phyloP scores from a whole-genome alignment of 306 rosid genomes.

The Dalbergia cochinchinensis region DNA sequence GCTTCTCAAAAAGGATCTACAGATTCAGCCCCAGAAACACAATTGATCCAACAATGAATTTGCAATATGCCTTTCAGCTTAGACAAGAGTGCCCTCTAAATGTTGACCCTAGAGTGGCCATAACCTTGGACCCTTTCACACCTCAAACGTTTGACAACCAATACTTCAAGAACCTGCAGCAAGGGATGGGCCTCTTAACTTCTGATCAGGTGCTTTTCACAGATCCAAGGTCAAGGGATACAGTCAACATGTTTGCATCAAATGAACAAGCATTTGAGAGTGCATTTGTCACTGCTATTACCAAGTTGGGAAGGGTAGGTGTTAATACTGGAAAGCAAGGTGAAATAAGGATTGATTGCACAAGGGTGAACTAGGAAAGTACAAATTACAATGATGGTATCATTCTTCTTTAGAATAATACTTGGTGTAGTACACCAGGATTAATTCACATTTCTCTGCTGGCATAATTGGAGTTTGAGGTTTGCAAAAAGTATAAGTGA shows the following conservation, averaged over 20 bases:
- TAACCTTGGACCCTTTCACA: constrained; percentile 70
- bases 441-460: too few relatives aligned
- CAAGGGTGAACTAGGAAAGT: constrained; percentile 40
- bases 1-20: constrained; percentile 60
- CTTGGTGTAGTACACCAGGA: background rate
- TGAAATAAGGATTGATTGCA: constrained; percentile 67
- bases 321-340: constrained; percentile 65
- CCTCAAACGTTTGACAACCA: constrained; percentile 66
- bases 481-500: too few relatives aligned
- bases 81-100: constrained; percentile 57
- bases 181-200: constrained; percentile 70
- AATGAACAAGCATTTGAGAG: constrained; percentile 54
- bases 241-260: constrained; percentile 70
- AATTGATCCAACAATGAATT: constrained; percentile 68
- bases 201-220: constrained; percentile 70
- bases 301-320: constrained; percentile 69
- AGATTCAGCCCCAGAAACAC: constrained; percentile 56
- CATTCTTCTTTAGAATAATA: background rate
- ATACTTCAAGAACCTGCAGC: constrained; percentile 79
- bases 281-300: constrained; percentile 68
- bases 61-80: constrained; percentile 60
- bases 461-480: too few relatives aligned
- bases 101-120: constrained; percentile 65
- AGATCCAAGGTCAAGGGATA: constrained; percentile 61
- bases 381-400: background rate